Evolutionary conservation across 2,329 filamentous ascomycete species (phyloP).

Genomic region (Ceratocystis variospora): DNA sequence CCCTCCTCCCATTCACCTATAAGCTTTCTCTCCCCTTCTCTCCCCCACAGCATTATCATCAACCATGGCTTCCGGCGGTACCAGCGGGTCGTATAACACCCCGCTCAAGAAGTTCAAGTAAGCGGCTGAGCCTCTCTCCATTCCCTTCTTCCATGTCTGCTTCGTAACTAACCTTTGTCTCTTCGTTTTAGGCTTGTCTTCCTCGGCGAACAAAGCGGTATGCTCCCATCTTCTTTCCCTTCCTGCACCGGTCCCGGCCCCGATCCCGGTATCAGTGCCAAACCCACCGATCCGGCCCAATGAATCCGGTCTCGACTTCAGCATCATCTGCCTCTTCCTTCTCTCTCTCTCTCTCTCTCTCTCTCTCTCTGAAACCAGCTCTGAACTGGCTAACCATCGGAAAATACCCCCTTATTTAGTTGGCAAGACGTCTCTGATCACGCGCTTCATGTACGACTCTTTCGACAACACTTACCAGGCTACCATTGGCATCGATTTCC

Average conservation of each 20-base stretch:
- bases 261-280: too few species aligned
- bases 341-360: not conserved
- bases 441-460: constrained; percentile 99
- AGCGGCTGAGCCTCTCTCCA: constrained; percentile 14
- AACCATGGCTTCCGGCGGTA: constrained; percentile 60
- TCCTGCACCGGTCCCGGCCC: not conserved
- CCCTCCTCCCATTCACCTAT: not conserved
- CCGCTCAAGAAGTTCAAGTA: constrained; percentile 99
- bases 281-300: not conserved
- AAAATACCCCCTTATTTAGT: constrained; percentile 40
- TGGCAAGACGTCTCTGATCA: constrained; percentile 96
- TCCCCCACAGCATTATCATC: constrained; percentile 24
- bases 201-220: constrained; percentile 96
- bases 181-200: constrained; percentile 64
- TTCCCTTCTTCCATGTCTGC: not conserved
- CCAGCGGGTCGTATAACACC: constrained; percentile 86
- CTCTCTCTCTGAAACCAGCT: not conserved
- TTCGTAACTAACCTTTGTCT: constrained; percentile 15
- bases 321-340: not conserved
- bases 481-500: constrained; percentile 97
- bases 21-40: not conserved
- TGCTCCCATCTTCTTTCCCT: constrained; percentile 24
- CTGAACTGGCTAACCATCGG: not conserved
- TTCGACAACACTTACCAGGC: constrained; percentile 99
- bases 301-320: not conserved